These are phyloP conservation scores for Plantago lanceolata DNA, from an alignment of 305 asterid species.

Conservation along the genomic window DNA sequence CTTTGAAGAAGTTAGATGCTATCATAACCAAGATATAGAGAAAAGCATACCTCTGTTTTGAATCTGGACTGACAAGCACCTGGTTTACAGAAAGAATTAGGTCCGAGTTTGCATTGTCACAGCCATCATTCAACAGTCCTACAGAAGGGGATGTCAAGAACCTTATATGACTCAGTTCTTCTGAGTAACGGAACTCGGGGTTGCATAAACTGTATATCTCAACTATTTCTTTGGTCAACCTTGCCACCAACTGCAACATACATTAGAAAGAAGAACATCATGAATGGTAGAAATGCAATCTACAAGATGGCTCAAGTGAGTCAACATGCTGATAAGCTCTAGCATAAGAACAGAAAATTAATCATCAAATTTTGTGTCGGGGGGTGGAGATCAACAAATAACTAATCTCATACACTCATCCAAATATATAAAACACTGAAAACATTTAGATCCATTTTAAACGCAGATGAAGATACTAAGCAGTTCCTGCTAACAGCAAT, in stretches of 20 bases:
- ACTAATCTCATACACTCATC: not conserved
- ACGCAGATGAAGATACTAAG: not conserved
- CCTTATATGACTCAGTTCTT: constrained; percentile 79
- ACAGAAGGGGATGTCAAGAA: constrained; percentile 85
- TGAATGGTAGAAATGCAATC: constrained; percentile 15
- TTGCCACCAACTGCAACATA: constrained; percentile 74
- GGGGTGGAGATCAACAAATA: not conserved
- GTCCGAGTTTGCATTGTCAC: constrained; percentile 90
- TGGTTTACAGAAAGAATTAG: constrained; percentile 75
- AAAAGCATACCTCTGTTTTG: constrained; percentile 65
- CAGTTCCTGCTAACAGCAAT: not conserved
- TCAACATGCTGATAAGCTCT: constrained; percentile 10
- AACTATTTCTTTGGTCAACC: constrained; percentile 84
- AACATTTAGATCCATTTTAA: not conserved
- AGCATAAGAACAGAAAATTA: not conserved
- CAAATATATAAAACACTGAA: constrained; percentile 9
- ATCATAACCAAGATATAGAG: constrained; percentile 22
- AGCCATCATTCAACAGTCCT: constrained; percentile 85
- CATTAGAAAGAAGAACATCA: constrained; percentile 11
- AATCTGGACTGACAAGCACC: constrained; percentile 58
- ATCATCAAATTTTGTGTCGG: not conserved
- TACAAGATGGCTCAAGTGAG: constrained; percentile 10
- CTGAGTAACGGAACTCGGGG: constrained; percentile 72
- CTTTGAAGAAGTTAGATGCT: constrained; percentile 22
- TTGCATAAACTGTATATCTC: constrained; percentile 84